phyloP scores from a whole-genome alignment of 2,329 filamentous ascomycete species.

The Colletotrichum sp. region DNA sequence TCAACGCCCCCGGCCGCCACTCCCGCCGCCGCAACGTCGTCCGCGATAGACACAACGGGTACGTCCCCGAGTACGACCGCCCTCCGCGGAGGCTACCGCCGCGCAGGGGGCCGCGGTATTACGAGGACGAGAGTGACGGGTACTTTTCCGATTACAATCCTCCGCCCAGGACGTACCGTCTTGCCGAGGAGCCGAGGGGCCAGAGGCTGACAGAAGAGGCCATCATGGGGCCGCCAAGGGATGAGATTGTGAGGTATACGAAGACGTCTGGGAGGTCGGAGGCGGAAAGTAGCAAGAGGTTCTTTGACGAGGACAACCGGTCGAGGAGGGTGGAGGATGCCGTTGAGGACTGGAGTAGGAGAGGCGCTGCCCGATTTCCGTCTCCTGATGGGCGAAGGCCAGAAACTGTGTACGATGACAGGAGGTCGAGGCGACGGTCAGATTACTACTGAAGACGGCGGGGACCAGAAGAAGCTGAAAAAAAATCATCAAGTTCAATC shows the following conservation, averaged over 20 bases:
- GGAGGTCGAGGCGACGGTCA: not conserved
- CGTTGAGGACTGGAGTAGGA: constrained; percentile 6
- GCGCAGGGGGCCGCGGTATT: constrained; percentile 9
- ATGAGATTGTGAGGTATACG: constrained; percentile 12
- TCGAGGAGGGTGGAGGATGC: not conserved
- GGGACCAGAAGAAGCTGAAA: not conserved
- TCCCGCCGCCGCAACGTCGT: constrained; percentile 15
- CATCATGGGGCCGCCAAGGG: not conserved
- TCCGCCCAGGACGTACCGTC: not conserved
- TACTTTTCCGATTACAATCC: constrained; percentile 4
- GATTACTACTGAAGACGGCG: not conserved
- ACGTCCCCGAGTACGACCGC: not conserved
- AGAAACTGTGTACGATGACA: not conserved
- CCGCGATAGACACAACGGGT: constrained; percentile 7
- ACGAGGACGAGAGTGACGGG: constrained; percentile 17
- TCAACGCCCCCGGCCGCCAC: not conserved
- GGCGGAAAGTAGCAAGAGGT: not conserved
- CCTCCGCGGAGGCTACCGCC: not conserved
- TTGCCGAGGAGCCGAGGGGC: not conserved
- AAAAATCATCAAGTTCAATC: not conserved
- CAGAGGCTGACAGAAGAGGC: not conserved
- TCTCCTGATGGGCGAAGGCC: constrained; percentile 1
- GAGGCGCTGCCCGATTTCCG: not conserved
- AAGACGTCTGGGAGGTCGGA: constrained; percentile 1
- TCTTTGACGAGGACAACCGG: not conserved